These are phyloP conservation scores for Agaricus bisporus DNA, from an alignment of 768 basidiomycete genomes.

Conservation along the genomic window DNA sequence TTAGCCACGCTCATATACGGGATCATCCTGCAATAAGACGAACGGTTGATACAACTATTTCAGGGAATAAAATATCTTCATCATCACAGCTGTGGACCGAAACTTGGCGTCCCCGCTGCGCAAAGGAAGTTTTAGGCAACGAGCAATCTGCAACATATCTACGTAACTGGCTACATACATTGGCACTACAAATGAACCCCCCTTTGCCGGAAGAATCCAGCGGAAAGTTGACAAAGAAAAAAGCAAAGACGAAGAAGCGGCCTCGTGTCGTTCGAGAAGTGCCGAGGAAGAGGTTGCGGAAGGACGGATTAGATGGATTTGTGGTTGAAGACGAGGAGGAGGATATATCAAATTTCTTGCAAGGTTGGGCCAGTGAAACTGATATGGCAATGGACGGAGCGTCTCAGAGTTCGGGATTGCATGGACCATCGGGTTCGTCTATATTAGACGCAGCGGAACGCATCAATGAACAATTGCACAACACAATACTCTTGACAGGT, in stretches of 20 bases:
- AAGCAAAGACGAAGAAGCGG: constrained; percentile 38
- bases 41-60: constrained; percentile 20
- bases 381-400: constrained; percentile 11
- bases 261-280: constrained; percentile 54
- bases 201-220: constrained; percentile 6
- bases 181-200: constrained; percentile 50
- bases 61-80: constrained; percentile 15
- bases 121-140: constrained; percentile 76
- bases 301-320: constrained; percentile 51
- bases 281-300: constrained; percentile 45
- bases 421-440: background rate
- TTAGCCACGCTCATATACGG: constrained; percentile 2
- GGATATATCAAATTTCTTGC: constrained; percentile 29
- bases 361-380: constrained; percentile 11
- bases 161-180: constrained; percentile 72
- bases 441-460: constrained; percentile 12
- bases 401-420: constrained; percentile 9
- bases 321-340: constrained; percentile 43
- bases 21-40: constrained; percentile 48
- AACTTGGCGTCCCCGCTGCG: constrained; percentile 69
- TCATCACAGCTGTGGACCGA: constrained; percentile 58
- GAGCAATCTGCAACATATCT: constrained; percentile 63
- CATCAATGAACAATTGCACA: constrained; percentile 51
- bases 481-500: constrained; percentile 81
- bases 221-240: constrained; percentile 15